Conservation (phyloP, 2,329 filamentous ascomycete species). For the Leptodontidium sp. region DNA sequence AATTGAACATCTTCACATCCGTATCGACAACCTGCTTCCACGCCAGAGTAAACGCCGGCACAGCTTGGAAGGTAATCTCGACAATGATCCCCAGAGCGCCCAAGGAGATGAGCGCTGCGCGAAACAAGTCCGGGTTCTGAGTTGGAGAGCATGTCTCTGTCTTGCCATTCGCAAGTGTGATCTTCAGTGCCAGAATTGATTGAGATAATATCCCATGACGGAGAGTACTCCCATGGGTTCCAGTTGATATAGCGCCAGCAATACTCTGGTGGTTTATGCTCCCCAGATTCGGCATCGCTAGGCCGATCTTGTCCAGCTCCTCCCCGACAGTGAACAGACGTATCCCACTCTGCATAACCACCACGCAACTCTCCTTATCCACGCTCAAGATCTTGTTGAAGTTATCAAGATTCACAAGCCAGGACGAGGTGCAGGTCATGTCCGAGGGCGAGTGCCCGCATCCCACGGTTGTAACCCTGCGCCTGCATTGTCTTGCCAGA, state of each 20-base stretch:
- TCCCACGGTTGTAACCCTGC: slow-evolving; percentile 85
- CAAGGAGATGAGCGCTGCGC: slow-evolving; percentile 84
- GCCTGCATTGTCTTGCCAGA: slow-evolving; percentile 81
- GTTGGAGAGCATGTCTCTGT: slow-evolving; percentile 73
- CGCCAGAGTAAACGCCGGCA: slow-evolving; percentile 81
- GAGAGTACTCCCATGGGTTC: slow-evolving; percentile 90
- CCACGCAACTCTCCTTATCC: slow-evolving; percentile 68
- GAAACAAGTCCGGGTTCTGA: slow-evolving; percentile 81
- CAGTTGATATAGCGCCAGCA: slow-evolving; percentile 90
- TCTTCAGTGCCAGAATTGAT: slow-evolving; percentile 74
- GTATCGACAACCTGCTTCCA: slow-evolving; percentile 85
- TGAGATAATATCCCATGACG: slow-evolving; percentile 86
- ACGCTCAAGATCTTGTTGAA: slow-evolving; percentile 77
- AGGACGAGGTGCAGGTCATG: slow-evolving; percentile 90
- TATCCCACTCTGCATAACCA: slow-evolving; percentile 89
- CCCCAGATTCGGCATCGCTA: slow-evolving; percentile 90
- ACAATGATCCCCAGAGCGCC: slow-evolving; percentile 91
- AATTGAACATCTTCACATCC: slow-evolving; percentile 71
- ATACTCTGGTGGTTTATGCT: slow-evolving; percentile 96
- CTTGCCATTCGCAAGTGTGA: slow-evolving; percentile 83
- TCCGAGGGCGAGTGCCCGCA: slow-evolving; percentile 92
- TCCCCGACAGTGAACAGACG: slow-evolving; percentile 77
- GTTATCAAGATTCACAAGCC: slow-evolving; percentile 93
- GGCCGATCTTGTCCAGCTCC: slow-evolving; percentile 75
- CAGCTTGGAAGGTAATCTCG: slow-evolving; percentile 85